phyloP scores from a whole-genome alignment of 805 yeast genomes.

The Metschnikowia matae region DNA sequence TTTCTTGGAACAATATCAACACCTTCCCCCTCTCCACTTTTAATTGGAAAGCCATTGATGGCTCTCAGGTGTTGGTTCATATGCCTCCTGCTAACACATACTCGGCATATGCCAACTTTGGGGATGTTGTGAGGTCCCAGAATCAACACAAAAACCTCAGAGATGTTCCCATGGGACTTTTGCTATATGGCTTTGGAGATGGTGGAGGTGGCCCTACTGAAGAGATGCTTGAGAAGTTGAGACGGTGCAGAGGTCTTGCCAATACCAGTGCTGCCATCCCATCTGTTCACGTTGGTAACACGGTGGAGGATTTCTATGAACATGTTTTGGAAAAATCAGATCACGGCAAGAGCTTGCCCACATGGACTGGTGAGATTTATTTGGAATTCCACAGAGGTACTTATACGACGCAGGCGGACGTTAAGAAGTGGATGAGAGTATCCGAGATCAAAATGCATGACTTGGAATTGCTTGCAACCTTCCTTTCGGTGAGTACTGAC shows the following conservation, averaged over 20 bases:
- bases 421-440: slow-evolving; percentile 74
- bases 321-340: slow-evolving; percentile 58
- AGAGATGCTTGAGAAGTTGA: slow-evolving; percentile 87
- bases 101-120: slow-evolving; percentile 89
- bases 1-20: slow-evolving; percentile 95
- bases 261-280: slow-evolving; percentile 81
- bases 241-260: slow-evolving; percentile 85
- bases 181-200: slow-evolving; percentile 91
- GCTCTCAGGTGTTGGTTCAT: slow-evolving; percentile 88
- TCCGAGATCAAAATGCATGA: slow-evolving; percentile 79
- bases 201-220: slow-evolving; percentile 99
- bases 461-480: slow-evolving; percentile 76
- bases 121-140: slow-evolving; percentile 81
- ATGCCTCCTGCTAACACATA: slow-evolving; percentile 98
- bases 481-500: slow-evolving; percentile 53
- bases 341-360: slow-evolving; percentile 64
- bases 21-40: slow-evolving; percentile 85
- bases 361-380: slow-evolving; percentile 93
- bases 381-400: slow-evolving; percentile 97
- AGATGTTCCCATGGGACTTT: slow-evolving; percentile 72
- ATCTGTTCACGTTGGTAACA: slow-evolving; percentile 68
- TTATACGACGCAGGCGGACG: slow-evolving; percentile 88
- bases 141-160: slow-evolving; percentile 80
- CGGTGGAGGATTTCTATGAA: slow-evolving; percentile 79
- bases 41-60: slow-evolving; percentile 94